Percentiles rank a stretch among this genome's conserved stretches.
These are phyloP conservation scores for Haberlea rhodopensis DNA, from an alignment of 257 asterid genomes.

Conservation along the genomic window DNA sequence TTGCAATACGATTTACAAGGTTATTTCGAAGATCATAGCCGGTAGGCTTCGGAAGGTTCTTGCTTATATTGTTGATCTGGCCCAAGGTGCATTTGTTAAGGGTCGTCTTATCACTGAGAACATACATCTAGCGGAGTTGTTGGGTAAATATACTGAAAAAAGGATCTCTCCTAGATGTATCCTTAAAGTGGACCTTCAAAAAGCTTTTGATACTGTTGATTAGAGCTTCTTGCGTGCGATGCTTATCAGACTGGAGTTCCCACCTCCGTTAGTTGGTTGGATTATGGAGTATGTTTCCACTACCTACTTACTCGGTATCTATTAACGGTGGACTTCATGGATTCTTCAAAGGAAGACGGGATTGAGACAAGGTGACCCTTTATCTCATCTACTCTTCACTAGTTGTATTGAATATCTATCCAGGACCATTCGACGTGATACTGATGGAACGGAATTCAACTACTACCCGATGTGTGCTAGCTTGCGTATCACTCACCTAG, in stretches of 20 bases:
- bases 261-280: not conserved
- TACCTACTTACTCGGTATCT: not conserved
- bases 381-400: not conserved
- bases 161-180: not conserved
- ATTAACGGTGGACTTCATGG: no score
- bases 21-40: not conserved
- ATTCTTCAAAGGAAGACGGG: not conserved
- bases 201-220: not conserved
- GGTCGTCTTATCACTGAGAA: no score
- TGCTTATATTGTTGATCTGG: no score
- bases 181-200: not conserved
- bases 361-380: not conserved
- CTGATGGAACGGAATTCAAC: not conserved
- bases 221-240: not conserved
- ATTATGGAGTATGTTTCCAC: not conserved
- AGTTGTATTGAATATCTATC: not conserved
- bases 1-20: not conserved
- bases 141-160: not conserved
- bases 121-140: not conserved
- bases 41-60: no score
- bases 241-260: not conserved
- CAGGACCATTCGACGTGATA: not conserved
- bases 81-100: no score
- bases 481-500: not conserved
- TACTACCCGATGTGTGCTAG: not conserved